Evolutionary conservation across 176 grass and related monocot genomes (phyloP).

Genomic region (Alloteropsis semialata): DNA sequence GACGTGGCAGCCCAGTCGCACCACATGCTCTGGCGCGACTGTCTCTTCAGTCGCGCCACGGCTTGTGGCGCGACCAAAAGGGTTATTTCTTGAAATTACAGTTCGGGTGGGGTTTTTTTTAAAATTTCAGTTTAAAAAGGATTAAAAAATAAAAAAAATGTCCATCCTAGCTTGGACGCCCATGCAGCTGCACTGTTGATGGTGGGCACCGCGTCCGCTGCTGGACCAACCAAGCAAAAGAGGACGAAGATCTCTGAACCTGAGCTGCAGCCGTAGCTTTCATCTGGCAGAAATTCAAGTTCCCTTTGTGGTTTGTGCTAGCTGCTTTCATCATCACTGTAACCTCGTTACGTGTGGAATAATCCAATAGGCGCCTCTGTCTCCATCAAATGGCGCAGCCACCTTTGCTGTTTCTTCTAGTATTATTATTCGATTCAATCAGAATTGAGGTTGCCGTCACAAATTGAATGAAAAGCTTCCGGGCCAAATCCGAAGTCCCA

Average conservation of each 20-base stretch:
- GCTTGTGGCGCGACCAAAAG: too few relatives aligned
- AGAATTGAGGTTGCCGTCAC: neutral
- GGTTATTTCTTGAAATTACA: too few relatives aligned
- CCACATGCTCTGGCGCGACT: too few relatives aligned
- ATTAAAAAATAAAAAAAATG: too few relatives aligned
- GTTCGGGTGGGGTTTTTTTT: too few relatives aligned
- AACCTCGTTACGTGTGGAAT: constrained; percentile 5
- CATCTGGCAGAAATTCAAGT: neutral
- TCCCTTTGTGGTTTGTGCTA: neutral
- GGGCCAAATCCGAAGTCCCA: neutral
- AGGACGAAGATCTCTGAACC: neutral
- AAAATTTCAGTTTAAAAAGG: too few relatives aligned
- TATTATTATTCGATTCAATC: neutral
- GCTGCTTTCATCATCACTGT: neutral
- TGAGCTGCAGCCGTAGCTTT: neutral
- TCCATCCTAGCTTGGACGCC: neutral
- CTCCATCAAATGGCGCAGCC: neutral
- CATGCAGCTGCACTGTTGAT: neutral
- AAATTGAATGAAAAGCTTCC: neutral
- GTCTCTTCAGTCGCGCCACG: too few relatives aligned
- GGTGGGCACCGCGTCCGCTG: neutral
- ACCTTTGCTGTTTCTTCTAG: neutral
- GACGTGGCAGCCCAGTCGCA: too few relatives aligned
- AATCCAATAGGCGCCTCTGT: neutral
- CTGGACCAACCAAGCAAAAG: neutral